These are phyloP conservation scores for Cladochytrium replicatum DNA, from an alignment of 192 early-diverging fungal species.

Conservation along the genomic window DNA sequence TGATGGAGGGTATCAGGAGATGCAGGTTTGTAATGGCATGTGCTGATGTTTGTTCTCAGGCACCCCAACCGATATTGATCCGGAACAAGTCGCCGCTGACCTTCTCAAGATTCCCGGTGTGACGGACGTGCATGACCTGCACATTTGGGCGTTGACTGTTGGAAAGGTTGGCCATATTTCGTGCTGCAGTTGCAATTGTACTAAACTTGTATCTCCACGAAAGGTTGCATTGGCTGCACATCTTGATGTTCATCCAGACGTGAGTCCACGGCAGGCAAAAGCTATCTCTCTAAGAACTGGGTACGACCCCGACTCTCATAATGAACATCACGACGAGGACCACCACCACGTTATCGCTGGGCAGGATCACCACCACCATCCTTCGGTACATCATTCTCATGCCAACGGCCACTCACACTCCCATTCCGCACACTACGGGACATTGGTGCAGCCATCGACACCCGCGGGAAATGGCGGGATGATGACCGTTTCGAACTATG, in stretches of 20 bases:
- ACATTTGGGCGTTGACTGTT: conserved; percentile 52
- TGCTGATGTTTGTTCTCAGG: conserved; percentile 15
- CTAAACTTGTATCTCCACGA: not conserved
- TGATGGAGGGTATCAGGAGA: conserved; percentile 61
- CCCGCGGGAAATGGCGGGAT: conserved; percentile 9
- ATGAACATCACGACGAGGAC: not conserved
- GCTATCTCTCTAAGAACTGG: not conserved
- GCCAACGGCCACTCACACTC: conserved; percentile 28
- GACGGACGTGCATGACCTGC: conserved; percentile 45
- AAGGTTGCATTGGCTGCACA: conserved; percentile 4
- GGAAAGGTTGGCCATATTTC: conserved; percentile 19
- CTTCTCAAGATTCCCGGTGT: conserved; percentile 40
- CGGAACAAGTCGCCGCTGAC: conserved; percentile 27
- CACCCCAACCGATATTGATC: conserved; percentile 38
- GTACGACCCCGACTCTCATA: not conserved
- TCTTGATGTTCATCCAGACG: conserved; percentile 1
- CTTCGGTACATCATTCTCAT: not conserved
- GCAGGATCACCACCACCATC: not conserved
- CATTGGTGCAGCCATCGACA: too few species aligned
- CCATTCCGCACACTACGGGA: conserved; percentile 7
- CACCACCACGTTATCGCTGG: not conserved
- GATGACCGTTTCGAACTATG: conserved; percentile 16
- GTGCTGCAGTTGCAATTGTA: not conserved
- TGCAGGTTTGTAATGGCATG: not conserved
- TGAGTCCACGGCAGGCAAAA: not conserved